A percentile compares a stretch with the other conserved stretches of the same genome.
phyloP scores from a whole-genome alignment of 176 grass and related monocot genomes.

The Typha latifolia region DNA sequence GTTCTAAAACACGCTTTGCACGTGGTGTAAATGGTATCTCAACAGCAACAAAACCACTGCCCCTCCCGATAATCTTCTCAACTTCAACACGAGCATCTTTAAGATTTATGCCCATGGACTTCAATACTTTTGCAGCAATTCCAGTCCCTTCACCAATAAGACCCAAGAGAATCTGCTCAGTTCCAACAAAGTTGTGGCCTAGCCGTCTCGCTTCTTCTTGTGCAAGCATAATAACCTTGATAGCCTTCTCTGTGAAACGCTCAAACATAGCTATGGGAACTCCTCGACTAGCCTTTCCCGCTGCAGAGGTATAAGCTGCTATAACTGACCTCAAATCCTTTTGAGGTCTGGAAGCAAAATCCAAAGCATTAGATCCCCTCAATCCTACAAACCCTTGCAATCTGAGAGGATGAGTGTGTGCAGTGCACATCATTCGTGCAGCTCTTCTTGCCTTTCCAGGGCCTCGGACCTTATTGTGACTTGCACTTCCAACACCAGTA shows the following conservation, averaged over 20 bases:
- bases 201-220: constrained; percentile 91
- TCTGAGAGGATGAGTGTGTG: constrained; percentile 25
- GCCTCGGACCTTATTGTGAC: constrained; percentile 12
- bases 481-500: constrained; percentile 17
- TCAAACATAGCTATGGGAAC: constrained; percentile 67
- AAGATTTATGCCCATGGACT: constrained; percentile 97
- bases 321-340: constrained; percentile 30
- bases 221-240: constrained; percentile 91
- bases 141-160: constrained; percentile 84
- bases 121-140: constrained; percentile 95
- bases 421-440: constrained; percentile 31
- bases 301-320: constrained; percentile 29
- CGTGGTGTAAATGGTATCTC: constrained; percentile 95
- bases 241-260: constrained; percentile 89
- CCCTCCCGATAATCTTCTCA: constrained; percentile 88
- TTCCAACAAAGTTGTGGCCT: constrained; percentile 90
- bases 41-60: constrained; percentile 88
- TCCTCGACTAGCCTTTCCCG: constrained; percentile 27
- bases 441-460: constrained; percentile 32
- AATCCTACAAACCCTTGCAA: constrained; percentile 52
- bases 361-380: constrained; percentile 24
- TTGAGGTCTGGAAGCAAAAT: constrained; percentile 18
- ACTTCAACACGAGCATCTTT: constrained; percentile 95
- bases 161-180: constrained; percentile 84
- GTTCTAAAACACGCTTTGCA: constrained; percentile 75